These are phyloP conservation scores for Tricladium varicosporioides DNA, from an alignment of 2,329 filamentous ascomycete genomes.

Conservation along the genomic window DNA sequence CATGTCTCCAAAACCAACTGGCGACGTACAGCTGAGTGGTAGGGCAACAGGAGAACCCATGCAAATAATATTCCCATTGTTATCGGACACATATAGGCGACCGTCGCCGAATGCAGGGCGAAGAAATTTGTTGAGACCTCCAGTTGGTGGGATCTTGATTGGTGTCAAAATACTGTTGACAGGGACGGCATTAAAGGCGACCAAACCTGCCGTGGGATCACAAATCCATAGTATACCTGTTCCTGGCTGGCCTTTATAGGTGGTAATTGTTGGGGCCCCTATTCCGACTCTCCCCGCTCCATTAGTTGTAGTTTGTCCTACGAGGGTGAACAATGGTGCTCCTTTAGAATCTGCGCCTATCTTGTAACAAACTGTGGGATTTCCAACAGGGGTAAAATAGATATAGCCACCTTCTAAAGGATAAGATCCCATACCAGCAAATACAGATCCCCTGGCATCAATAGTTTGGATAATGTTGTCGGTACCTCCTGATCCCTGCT, in stretches of 20 bases:
- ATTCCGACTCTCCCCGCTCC: conserved; percentile 34
- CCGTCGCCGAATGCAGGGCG: conserved; percentile 42
- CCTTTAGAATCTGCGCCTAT: conserved; percentile 33
- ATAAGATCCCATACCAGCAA: conserved; percentile 47
- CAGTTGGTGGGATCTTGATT: conserved; percentile 37
- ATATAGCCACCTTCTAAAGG: conserved; percentile 49
- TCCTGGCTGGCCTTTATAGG: conserved; percentile 36
- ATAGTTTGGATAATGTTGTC: conserved; percentile 47
- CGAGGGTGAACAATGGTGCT: conserved; percentile 36
- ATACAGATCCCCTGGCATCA: conserved; percentile 44
- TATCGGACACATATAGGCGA: conserved; percentile 38
- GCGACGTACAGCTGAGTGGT: conserved; percentile 40
- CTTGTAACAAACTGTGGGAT: conserved; percentile 35
- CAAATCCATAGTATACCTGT: conserved; percentile 42
- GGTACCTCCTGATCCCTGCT: conserved; percentile 32
- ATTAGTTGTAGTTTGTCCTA: conserved; percentile 27
- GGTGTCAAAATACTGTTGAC: conserved; percentile 36
- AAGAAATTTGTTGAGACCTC: conserved; percentile 40
- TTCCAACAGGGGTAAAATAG: conserved; percentile 41
- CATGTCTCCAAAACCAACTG: conserved; percentile 40
- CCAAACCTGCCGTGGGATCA: conserved; percentile 39
- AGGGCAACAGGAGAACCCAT: conserved; percentile 42
- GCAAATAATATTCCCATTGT: conserved; percentile 34
- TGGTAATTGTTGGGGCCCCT: conserved; percentile 38
- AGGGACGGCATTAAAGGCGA: conserved; percentile 41